Base-by-base conservation (phyloP, 352 stramenopile species). In the Halophytophthora batemanensis region DNA sequence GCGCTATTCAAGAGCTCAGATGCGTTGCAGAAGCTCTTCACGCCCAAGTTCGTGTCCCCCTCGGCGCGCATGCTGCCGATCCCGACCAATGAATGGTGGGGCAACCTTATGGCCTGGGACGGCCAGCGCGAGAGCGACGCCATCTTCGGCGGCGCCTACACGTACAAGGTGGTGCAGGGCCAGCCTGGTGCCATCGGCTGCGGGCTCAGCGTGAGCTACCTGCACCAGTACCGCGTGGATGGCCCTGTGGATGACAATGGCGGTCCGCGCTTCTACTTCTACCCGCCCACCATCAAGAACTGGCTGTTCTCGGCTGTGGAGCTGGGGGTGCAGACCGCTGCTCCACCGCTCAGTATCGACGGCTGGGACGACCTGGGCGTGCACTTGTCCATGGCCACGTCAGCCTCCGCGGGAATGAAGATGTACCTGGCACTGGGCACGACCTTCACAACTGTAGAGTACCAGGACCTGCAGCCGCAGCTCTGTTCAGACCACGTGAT, bases 81-180 rank as follows among this genome's bases (percentile, higher is more conserved):
- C 44, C 80, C 83, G 12, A 93, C 83, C 13, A 93, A 93, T 55
- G 73, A 79, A 11, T 93, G 83, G 83, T 93, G 83, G 83, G 83
- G 83, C 45, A 93, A 93, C 50, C 63, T 93, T 39, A 54, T 93
- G 17, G 78, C 80, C 8, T 88, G 64, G 64, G 56, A 85, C 48
- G 61, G 59, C 17, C 39, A 73, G 18, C 68, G 61, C 22, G 78
- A 89, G 35, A 88, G 78, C 28, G 83, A 92, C 47, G 74, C 83
- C 38, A 60, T 90, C 41, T 92, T 90, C 47, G 61, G 74, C 2
- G 76, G 75, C 6, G 77, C 83, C 31, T 92, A 90, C 65, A 80
- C 79, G 38, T 77, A 88, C 60, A 74, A 77, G 38, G 47, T 88
- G 14, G 61, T 77, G 36, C 55, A 59, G 15, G 51, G 55, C 12